Evolutionary conservation across 164 flowering plant genomes (phyloP).

Genomic region (Umbellularia californica): DNA sequence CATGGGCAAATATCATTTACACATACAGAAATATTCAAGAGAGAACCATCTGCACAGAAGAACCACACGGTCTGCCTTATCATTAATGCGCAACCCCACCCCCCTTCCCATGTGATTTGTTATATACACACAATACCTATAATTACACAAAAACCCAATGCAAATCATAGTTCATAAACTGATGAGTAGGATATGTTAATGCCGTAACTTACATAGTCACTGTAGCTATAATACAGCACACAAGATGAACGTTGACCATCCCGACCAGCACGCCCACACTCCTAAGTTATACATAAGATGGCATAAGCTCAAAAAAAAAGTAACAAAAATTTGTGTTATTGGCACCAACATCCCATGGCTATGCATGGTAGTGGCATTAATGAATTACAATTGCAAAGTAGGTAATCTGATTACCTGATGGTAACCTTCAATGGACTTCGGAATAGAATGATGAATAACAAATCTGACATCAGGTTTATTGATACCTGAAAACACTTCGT

Average conservation of each 20-base stretch:
- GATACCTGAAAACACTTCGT: constrained; percentile 60
- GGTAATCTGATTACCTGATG: constrained; percentile 64
- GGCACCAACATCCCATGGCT: background rate
- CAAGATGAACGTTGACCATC: constrained; percentile 96
- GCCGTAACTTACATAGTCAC: constrained; percentile 79
- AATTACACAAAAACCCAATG: background rate
- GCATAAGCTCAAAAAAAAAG: background rate
- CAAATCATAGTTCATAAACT: background rate
- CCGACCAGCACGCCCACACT: constrained; percentile 99
- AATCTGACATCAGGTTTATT: constrained; percentile 98
- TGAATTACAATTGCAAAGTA: background rate
- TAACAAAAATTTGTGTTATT: background rate
- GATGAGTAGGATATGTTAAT: background rate
- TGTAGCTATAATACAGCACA: constrained; percentile 82
- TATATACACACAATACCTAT: background rate
- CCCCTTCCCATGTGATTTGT: background rate
- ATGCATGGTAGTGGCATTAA: background rate
- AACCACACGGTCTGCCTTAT: too few species aligned
- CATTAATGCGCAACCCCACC: too few species aligned
- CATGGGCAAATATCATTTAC: background rate
- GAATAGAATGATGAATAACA: constrained; percentile 97
- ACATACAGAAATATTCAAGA: background rate
- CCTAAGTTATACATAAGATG: constrained; percentile 38
- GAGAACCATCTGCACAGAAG: background rate
- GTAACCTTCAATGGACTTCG: constrained; percentile 98